Percentiles rank a stretch among this genome's conserved stretches.
Evolutionary conservation across 2,329 filamentous ascomycete species (phyloP).

Genomic region (Scedosporium boydii): DNA sequence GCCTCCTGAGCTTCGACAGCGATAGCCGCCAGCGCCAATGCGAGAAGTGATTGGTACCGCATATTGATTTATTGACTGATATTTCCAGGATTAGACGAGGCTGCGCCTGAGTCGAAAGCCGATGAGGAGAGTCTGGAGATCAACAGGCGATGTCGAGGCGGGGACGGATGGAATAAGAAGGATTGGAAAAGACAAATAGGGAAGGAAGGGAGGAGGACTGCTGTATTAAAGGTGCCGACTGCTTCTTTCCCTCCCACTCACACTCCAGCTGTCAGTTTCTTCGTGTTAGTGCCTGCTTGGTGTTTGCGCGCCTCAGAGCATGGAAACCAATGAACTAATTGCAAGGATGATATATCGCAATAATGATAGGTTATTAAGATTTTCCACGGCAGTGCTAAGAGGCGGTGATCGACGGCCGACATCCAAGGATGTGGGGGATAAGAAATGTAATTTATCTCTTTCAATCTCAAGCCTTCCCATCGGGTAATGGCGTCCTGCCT

Average conservation of each 20-base stretch:
- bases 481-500: neutral
- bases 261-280: neutral
- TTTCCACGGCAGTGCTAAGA: neutral
- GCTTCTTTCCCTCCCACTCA: neutral
- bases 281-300: neutral
- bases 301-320: neutral
- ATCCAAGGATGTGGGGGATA: neutral
- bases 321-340: neutral
- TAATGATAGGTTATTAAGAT: neutral
- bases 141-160: neutral
- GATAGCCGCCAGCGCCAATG: slow-evolving; percentile 2
- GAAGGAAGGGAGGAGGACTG: neutral
- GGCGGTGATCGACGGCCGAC: neutral
- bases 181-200: neutral
- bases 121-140: neutral
- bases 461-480: neutral
- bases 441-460: neutral
- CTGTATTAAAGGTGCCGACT: neutral
- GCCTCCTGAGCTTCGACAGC: neutral
- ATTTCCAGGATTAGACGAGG: neutral
- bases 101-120: neutral
- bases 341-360: neutral
- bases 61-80: neutral
- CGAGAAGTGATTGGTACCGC: slow-evolving; percentile 4
- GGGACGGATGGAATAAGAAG: neutral